Evolutionary conservation across 805 yeast species (phyloP).

Genomic region (Wickerhamiella sorbophila): DNA sequence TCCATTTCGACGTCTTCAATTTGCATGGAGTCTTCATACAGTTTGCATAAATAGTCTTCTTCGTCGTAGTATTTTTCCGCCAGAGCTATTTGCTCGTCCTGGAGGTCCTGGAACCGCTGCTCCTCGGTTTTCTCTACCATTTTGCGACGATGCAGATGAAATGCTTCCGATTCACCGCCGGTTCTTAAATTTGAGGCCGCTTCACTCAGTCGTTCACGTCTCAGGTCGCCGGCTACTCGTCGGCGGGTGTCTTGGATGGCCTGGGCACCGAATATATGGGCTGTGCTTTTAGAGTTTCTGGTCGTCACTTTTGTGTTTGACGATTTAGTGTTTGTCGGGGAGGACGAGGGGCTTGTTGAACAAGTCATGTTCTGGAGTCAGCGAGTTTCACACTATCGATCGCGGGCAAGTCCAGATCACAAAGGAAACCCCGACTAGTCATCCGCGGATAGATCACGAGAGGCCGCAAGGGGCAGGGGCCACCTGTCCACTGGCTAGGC

Average conservation of each 20-base stretch:
- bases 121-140: neutral
- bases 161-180: neutral
- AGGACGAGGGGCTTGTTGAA: no score
- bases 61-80: conserved; percentile 1
- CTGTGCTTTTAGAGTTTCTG: neutral
- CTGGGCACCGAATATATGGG: neutral
- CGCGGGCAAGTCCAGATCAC: no score
- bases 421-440: no score
- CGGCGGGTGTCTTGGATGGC: neutral
- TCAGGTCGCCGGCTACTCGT: neutral
- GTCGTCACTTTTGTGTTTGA: no score
- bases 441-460: no score
- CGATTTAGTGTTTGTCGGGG: no score
- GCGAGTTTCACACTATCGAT: no score
- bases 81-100: neutral
- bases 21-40: neutral
- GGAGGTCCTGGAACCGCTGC: no score
- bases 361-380: no score
- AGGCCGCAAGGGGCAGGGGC: no score
- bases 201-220: neutral
- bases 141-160: neutral
- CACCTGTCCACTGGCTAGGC: no score
- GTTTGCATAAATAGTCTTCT: neutral
- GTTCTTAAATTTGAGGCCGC: neutral
- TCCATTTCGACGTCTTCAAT: no score